Evolutionary conservation across 31 red algal genomes (phyloP).

Genomic region (Pterothamnion heteromorphum): DNA sequence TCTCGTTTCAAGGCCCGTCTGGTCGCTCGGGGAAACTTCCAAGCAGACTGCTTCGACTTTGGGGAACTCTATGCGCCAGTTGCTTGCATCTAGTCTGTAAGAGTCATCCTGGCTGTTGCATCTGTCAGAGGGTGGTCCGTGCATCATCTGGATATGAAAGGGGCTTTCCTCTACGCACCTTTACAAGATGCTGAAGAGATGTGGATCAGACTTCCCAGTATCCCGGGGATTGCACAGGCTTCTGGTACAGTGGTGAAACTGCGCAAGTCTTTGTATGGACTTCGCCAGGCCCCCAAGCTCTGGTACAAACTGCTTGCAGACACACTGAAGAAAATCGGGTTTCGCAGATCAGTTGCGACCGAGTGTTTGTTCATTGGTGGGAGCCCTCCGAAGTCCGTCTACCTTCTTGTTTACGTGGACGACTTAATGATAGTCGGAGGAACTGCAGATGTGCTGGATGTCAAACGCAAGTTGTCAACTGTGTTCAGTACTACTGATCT

Average conservation of each 20-base stretch:
- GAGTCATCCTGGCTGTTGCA: background rate
- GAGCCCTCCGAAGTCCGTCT: background rate
- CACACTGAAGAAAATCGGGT: too few species aligned
- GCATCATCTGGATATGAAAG: slow-evolving; percentile 42
- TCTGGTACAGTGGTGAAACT: background rate
- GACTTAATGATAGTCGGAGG: background rate
- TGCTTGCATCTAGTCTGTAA: background rate
- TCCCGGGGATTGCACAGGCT: background rate
- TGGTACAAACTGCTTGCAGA: background rate
- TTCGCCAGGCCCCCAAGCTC: slow-evolving; percentile 44
- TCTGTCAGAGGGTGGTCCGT: background rate
- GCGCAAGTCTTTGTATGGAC: slow-evolving; percentile 40
- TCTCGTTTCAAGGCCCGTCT: slow-evolving; percentile 43
- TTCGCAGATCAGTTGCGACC: background rate
- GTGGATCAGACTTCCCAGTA: background rate
- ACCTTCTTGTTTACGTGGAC: background rate
- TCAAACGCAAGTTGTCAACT: background rate
- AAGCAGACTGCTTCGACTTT: background rate
- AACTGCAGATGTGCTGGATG: background rate
- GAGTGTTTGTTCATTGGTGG: background rate
- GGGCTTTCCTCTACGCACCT: slow-evolving; percentile 35
- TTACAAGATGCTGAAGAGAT: background rate
- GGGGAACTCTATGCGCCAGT: slow-evolving; percentile 39
- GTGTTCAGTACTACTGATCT: background rate
- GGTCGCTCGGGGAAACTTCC: slow-evolving; percentile 37